These are phyloP conservation scores for Panellus pusillus DNA, from an alignment of 768 basidiomycete genomes.

Conservation along the genomic window DNA sequence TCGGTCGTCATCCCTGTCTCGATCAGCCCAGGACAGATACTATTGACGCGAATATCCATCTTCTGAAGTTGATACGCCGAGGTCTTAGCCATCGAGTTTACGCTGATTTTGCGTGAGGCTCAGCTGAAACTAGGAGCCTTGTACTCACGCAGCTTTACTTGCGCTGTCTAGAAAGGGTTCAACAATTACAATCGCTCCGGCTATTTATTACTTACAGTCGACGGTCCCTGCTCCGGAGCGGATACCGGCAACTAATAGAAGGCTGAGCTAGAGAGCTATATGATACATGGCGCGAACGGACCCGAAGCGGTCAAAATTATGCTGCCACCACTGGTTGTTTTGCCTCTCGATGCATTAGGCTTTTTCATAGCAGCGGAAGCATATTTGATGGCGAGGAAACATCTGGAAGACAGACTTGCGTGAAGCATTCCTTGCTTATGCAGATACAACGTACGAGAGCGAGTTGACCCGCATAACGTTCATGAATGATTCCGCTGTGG, in stretches of 20 bases:
- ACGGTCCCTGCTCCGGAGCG: conserved; percentile 79
- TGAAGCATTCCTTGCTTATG: neutral
- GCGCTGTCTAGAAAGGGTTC: conserved; percentile 65
- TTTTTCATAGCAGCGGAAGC: conserved; percentile 81
- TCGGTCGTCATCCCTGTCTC: conserved; percentile 87
- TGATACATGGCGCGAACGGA: conserved; percentile 29
- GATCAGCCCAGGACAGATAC: conserved; percentile 89
- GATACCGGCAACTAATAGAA: conserved; percentile 70
- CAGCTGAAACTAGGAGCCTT: neutral
- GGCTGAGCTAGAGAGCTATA: neutral
- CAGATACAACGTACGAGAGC: conserved; percentile 42
- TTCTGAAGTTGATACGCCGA: conserved; percentile 76
- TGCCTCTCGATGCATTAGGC: conserved; percentile 65
- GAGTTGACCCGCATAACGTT: conserved; percentile 76
- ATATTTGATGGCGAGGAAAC: conserved; percentile 87
- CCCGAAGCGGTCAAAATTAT: conserved; percentile 88
- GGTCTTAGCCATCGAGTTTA: conserved; percentile 87
- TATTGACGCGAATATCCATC: conserved; percentile 85
- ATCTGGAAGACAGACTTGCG: conserved; percentile 43
- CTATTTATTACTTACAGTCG: conserved; percentile 59
- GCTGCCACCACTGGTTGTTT: conserved; percentile 70
- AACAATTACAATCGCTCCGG: neutral
- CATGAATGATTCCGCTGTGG: conserved; percentile 67
- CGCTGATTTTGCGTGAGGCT: conserved; percentile 42
- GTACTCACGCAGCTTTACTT: conserved; percentile 85